Evolutionary conservation across 345 rosid species (phyloP), one percentile per base, ranked within the genome.

Genomic region (Isatis tinctoria): DNA sequence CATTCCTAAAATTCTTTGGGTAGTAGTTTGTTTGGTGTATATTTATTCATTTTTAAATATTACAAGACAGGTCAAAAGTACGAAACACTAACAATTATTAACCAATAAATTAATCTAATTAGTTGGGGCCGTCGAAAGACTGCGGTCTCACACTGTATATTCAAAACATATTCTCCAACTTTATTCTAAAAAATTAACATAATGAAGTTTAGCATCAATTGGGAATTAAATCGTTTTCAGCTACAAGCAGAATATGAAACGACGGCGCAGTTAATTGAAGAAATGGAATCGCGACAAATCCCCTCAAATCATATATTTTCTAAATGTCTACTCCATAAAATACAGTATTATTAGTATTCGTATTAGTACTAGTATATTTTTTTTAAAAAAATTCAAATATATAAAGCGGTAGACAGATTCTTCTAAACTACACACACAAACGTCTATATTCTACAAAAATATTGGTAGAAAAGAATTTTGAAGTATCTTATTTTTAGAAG

Each of bases 21-120:
- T 64, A 6, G 54, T 76, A 22, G 1, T 22, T 69, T 69, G 48
- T 76, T 74, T 74, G 52, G 72, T 74, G 8, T 44, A 12, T 37
- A 51, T 67, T 8, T 36, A 36, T 16, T 1, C 7, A 0, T 22
- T 10, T 22, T 48, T 58, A 16, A 16, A 76, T 27, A 27, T 70
- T 70, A 49, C 57, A 71, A 76, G 76, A 71, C 80, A 77, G 76
- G 76, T 77, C 80, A 77, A 77, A 71, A 77, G 80, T 65, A 77
- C 73, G 18, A 77, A 77, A 70, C 75, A 64, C 70, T 63, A 24
- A 43, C 66, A 26, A 69, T 39, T 40, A 54, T 69, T 43, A 61
- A 69, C n/a, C 9, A 16, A 53, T 43, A 33, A 49, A 52, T 52
- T 52, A 52, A 52, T 52, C 58, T 0, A 40, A 69, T 53, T 76